These are phyloP conservation scores for Scytalidium lignicola DNA, from an alignment of 2,329 filamentous ascomycete genomes.

Conservation along the genomic window DNA sequence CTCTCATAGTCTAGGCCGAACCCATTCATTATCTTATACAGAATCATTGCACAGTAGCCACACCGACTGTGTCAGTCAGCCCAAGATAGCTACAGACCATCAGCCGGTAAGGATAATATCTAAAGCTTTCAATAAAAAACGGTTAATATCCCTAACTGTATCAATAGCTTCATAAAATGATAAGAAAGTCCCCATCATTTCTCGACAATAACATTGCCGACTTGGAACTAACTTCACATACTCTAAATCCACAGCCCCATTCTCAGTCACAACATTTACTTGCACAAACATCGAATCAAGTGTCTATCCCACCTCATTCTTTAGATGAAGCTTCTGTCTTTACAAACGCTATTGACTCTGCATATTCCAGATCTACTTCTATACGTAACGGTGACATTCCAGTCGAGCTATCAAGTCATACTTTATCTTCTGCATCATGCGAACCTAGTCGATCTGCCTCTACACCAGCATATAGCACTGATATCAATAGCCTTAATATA, in stretches of 20 bases:
- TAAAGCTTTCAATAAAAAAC: no score
- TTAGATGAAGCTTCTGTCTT: neutral
- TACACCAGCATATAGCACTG: constrained; percentile 4
- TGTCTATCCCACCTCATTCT: neutral
- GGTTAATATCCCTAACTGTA: neutral
- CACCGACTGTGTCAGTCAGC: no score
- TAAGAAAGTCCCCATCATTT: neutral
- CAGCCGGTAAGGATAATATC: no score
- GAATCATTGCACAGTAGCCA: no score
- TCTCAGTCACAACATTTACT: neutral
- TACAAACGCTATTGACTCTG: neutral
- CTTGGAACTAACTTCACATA: neutral
- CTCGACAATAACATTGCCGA: neutral
- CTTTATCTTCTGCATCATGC: neutral
- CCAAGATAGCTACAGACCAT: no score
- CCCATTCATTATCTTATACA: neutral
- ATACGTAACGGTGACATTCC: neutral
- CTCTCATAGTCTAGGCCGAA: neutral
- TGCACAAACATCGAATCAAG: neutral
- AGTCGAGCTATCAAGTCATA: neutral
- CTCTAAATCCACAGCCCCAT: neutral
- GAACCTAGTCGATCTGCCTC: constrained; percentile 9
- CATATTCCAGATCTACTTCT: neutral
- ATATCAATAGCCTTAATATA: constrained; percentile 8
- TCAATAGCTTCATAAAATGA: neutral